Evolutionary conservation across 1,284 basidiomycete species (phyloP), one percentile per base, ranked within the genome.

Genomic region (Ganoderma resinaceum): DNA sequence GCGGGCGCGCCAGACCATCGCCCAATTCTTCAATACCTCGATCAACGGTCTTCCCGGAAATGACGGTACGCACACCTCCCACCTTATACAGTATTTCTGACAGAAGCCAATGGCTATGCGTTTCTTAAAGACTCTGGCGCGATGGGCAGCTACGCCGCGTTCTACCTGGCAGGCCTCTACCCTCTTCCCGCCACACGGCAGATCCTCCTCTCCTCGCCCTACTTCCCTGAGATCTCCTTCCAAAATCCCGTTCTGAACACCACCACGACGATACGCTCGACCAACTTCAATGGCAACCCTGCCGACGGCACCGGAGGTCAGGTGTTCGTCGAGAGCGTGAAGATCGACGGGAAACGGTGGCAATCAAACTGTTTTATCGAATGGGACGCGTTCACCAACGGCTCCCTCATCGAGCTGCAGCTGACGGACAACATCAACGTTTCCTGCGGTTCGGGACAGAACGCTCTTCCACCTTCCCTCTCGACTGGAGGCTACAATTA

Each of bases 111-210:
- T n/a, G n/a, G n/a, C n/a, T n/a, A 87, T 57, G 85, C 85, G 18
- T 90, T 90, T 73, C 81, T 79, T 14, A 77, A 74, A 4, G 88
- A 73, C 58, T 69, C 68, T 79, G 90, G 88, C 63, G 91, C 91
- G 0, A 92, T 92, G 91, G 91, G 83, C 3, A 89, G 88, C 71
- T 91, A 89, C 69, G 87, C 84, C 2, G 81, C 84, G 2, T 92
- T 89, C 78, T 88, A 87, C 75, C 81, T 90, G 8, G 81, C 84
- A 0, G 89, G 89, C 0, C 74, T 91, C 74, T 91, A 90, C 71
- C 89, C 89, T 0, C 76, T 90, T 2, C 89, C 89, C 0, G 87
- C 87, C n/a, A 90, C 89, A 2, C 80, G 80, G 31, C 89, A 90
- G 71, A 80, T 86, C 74, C 82, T 91, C 1, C 81, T 91, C 9